A percentile compares a stretch with the other conserved stretches of the same genome.
Conservation (phyloP, 2,329 filamentous ascomycete species). For the Calonectria pteridis region DNA sequence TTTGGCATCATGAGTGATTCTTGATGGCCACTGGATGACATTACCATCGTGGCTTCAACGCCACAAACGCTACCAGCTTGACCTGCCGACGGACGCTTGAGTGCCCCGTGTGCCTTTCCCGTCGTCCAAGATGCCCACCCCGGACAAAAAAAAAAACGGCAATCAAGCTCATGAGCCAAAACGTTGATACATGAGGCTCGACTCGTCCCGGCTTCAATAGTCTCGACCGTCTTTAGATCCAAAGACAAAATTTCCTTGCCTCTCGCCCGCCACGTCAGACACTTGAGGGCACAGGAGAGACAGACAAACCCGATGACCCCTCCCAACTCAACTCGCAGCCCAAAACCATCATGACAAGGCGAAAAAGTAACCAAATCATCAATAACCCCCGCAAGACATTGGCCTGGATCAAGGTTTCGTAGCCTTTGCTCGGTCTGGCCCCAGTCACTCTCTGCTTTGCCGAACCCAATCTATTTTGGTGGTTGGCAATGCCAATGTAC, state of each 20-base stretch:
- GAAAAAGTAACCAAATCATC: neutral
- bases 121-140: constrained; percentile 29
- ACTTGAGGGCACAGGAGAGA: constrained; percentile 6
- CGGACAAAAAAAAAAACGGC: neutral
- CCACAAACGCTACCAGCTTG: constrained; percentile 21
- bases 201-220: constrained; percentile 8
- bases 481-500: constrained; percentile 6
- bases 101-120: constrained; percentile 23
- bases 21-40: constrained; percentile 27
- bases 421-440: constrained; percentile 17
- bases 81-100: constrained; percentile 34
- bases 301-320: neutral
- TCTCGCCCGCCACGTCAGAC: constrained; percentile 38
- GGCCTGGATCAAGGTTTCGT: constrained; percentile 21
- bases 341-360: constrained; percentile 15
- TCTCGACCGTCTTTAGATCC: constrained; percentile 14
- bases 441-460: neutral
- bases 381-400: constrained; percentile 22
- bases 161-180: constrained; percentile 6
- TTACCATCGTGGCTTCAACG: neutral
- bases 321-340: neutral
- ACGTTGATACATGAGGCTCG: constrained; percentile 10
- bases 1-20: constrained; percentile 33
- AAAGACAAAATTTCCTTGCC: neutral
- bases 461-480: constrained; percentile 20